phyloP scores from a whole-genome alignment of 257 asterid species.

The Lycium ferocissimum region DNA sequence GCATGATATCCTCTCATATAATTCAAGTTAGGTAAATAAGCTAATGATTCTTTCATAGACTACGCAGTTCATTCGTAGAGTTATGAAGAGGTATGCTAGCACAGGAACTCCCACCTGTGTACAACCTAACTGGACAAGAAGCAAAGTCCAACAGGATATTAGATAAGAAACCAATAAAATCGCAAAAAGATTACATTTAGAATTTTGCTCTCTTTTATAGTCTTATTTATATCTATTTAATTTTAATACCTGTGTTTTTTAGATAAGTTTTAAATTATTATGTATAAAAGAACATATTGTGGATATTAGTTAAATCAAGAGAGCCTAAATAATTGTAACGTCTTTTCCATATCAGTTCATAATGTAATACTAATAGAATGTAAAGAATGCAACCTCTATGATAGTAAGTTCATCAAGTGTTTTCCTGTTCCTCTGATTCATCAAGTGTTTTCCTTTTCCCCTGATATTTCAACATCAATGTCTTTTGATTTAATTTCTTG shows the following conservation, averaged over 20 bases:
- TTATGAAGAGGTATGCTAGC: neutral
- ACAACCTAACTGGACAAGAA: neutral
- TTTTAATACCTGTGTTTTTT: neutral
- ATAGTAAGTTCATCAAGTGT: neutral
- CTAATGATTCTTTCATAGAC: neutral
- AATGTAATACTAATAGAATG: neutral
- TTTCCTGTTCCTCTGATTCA: neutral
- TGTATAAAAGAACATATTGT: neutral
- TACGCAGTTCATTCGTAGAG: neutral
- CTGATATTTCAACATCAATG: slow-evolving; percentile 2
- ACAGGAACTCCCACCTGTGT: neutral
- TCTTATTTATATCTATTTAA: neutral
- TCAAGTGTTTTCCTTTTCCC: neutral
- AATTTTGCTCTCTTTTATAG: neutral
- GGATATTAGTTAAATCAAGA: slow-evolving; percentile 8
- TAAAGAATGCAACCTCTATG: neutral
- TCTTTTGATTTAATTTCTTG: neutral
- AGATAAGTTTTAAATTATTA: neutral
- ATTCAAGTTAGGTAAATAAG: neutral
- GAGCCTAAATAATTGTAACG: neutral
- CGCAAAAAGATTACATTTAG: neutral
- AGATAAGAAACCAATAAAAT: neutral
- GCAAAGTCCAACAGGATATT: neutral
- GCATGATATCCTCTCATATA: neutral
- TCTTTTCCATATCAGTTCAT: neutral